These are phyloP conservation scores for Viola pubescens DNA, from an alignment of 441 rosid genomes.

Conservation along the genomic window DNA sequence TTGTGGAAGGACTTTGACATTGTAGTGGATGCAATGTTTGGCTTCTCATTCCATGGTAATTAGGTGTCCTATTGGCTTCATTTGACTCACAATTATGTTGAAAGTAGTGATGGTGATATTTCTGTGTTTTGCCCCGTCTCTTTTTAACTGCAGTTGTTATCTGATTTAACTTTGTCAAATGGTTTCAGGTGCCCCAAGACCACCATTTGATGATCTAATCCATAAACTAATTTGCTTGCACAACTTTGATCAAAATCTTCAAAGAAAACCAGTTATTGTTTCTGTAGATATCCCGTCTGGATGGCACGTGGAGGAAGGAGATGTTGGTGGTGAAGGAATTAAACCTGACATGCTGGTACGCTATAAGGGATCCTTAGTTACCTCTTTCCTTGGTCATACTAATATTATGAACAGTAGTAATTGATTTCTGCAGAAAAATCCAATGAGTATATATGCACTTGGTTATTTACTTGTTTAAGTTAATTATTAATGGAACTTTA, in stretches of 20 bases:
- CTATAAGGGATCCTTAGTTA: conserved; percentile 12
- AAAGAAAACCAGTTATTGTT: conserved; percentile 44
- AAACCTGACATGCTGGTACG: conserved; percentile 93
- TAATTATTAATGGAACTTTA: conserved; percentile 17
- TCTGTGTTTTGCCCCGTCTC: not conserved
- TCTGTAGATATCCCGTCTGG: conserved; percentile 96
- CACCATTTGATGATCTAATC: conserved; percentile 76
- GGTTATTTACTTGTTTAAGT: not conserved
- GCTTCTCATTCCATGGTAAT: conserved; percentile 94
- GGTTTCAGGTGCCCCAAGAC: conserved; percentile 71
- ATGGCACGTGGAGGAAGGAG: conserved; percentile 97
- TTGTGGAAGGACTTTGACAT: conserved; percentile 62
- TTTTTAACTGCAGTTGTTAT: not conserved
- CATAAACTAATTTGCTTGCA: conserved; percentile 41
- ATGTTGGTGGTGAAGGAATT: conserved; percentile 56
- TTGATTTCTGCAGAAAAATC: not conserved
- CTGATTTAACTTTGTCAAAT: conserved; percentile 8
- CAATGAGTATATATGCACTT: not conserved
- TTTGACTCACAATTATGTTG: no score
- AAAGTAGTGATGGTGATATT: not conserved
- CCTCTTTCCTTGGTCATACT: not conserved
- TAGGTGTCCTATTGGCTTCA: not conserved
- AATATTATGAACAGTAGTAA: not conserved
- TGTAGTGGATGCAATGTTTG: conserved; percentile 79
- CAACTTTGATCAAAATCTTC: conserved; percentile 27